Conservation (phyloP, 1,284 basidiomycete genomes). For the Austroboletus niveus region DNA sequence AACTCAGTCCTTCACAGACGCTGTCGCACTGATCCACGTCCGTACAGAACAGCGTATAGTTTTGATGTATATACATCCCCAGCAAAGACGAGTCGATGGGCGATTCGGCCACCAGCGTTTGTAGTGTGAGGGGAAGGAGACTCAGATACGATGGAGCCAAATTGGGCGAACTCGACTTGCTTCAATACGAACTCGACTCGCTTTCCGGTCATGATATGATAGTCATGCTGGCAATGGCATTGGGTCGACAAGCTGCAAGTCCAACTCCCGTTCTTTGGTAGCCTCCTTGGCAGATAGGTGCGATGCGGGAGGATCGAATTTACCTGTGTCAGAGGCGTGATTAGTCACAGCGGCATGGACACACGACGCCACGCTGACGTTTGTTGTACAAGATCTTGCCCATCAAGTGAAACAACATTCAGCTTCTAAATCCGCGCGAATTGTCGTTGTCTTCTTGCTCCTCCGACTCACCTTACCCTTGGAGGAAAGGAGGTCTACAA, state of each 20-base stretch:
- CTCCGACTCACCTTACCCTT: constrained; percentile 34
- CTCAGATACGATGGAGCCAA: background rate
- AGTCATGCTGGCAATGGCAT: constrained; percentile 53
- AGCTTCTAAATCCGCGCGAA: constrained; percentile 54
- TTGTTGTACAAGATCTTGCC: constrained; percentile 97
- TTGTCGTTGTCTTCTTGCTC: constrained; percentile 13
- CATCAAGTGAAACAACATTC: constrained; percentile 87
- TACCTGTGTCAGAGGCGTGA: constrained; percentile 46
- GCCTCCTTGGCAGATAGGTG: constrained; percentile 56
- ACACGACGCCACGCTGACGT: constrained; percentile 43
- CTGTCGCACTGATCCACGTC: constrained; percentile 75
- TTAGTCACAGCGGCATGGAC: constrained; percentile 5
- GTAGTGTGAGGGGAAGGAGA: background rate
- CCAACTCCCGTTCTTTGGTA: constrained; percentile 54
- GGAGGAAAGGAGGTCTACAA: constrained; percentile 35
- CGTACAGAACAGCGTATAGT: constrained; percentile 81
- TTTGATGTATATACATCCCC: constrained; percentile 91
- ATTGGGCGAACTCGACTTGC: constrained; percentile 42
- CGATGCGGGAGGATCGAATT: constrained; percentile 59
- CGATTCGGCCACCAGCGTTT: constrained; percentile 81
- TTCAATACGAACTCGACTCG: constrained; percentile 80
- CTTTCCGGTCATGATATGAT: constrained; percentile 63
- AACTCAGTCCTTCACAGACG: constrained; percentile 78
- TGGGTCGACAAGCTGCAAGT: constrained; percentile 49
- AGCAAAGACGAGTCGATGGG: constrained; percentile 90